Conservation (phyloP, 495 filamentous ascomycete species). For the Hypoxylon lenormandii region DNA sequence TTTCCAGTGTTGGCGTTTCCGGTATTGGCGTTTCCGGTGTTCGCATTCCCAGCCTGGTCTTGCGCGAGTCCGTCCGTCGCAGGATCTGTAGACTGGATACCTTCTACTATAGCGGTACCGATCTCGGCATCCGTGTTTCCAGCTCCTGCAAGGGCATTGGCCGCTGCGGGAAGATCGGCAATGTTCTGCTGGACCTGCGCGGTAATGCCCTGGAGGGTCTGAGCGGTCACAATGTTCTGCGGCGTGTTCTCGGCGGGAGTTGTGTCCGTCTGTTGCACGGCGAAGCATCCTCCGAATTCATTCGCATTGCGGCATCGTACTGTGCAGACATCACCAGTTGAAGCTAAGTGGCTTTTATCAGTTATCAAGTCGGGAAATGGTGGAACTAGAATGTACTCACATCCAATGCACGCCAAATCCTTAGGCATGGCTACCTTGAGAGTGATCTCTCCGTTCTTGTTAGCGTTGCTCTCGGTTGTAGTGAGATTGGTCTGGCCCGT, state of each 20-base stretch:
- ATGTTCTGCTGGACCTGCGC: slow-evolving; percentile 52
- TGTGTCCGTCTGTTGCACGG: slow-evolving; percentile 59
- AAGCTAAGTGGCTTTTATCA: slow-evolving; percentile 42
- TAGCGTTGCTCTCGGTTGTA: slow-evolving; percentile 53
- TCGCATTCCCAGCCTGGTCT: background rate
- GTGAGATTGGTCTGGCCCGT: slow-evolving; percentile 53
- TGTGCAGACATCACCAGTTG: slow-evolving; percentile 65
- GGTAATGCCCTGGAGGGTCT: slow-evolving; percentile 46
- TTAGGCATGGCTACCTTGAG: slow-evolving; percentile 59
- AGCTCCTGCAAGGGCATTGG: slow-evolving; percentile 46
- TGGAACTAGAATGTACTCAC: slow-evolving; percentile 25
- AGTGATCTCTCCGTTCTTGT: slow-evolving; percentile 57
- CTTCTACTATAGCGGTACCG: slow-evolving; percentile 24
- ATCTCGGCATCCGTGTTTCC: slow-evolving; percentile 22
- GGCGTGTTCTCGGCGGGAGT: slow-evolving; percentile 53
- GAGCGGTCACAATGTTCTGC: slow-evolving; percentile 49
- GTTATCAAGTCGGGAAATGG: background rate
- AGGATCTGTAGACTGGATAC: slow-evolving; percentile 32
- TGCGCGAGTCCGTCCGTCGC: slow-evolving; percentile 22
- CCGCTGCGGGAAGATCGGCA: slow-evolving; percentile 53
- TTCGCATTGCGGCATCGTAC: slow-evolving; percentile 68
- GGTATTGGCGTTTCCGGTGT: slow-evolving; percentile 4
- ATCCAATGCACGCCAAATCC: slow-evolving; percentile 54
- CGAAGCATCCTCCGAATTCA: slow-evolving; percentile 65
- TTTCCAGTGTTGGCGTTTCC: slow-evolving; percentile 20